Conservation (phyloP, 805 yeast species). For the Metschnikowia kofuensis region DNA sequence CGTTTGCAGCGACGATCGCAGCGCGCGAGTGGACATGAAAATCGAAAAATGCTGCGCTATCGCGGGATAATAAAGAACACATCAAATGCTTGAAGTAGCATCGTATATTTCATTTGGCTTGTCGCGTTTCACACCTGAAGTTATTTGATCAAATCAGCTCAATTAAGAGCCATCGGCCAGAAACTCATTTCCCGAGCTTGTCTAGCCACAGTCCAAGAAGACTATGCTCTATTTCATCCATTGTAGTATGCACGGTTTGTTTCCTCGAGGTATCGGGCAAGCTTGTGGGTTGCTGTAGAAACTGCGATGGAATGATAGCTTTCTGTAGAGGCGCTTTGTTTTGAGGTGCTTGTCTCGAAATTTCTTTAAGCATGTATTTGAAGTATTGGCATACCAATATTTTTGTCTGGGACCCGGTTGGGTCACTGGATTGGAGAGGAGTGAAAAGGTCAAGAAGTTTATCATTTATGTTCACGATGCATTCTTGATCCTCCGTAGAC, state of each 20-base stretch:
- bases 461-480: constrained; percentile 20
- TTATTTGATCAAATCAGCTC: no score
- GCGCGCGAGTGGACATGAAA: no score
- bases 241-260: constrained; percentile 8
- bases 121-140: no score
- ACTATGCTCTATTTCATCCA: constrained; percentile 41
- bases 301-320: constrained; percentile 30
- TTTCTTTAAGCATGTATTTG: constrained; percentile 38
- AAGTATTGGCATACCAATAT: constrained; percentile 37
- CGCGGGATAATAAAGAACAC: no score
- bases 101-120: no score
- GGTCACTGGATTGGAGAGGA: constrained; percentile 21
- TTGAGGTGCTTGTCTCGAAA: constrained; percentile 2
- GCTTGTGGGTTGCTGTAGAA: constrained; percentile 20
- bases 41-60: no score
- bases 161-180: not conserved
- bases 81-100: no score
- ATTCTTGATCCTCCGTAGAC: constrained; percentile 32
- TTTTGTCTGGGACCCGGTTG: constrained; percentile 21
- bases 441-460: constrained; percentile 18
- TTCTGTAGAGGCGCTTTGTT: constrained; percentile 23
- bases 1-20: no score
- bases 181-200: constrained; percentile 18
- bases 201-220: constrained; percentile 43
- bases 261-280: not conserved